Conservation (phyloP, 169 alveolate species). For the Eimeria acervulina region DNA sequence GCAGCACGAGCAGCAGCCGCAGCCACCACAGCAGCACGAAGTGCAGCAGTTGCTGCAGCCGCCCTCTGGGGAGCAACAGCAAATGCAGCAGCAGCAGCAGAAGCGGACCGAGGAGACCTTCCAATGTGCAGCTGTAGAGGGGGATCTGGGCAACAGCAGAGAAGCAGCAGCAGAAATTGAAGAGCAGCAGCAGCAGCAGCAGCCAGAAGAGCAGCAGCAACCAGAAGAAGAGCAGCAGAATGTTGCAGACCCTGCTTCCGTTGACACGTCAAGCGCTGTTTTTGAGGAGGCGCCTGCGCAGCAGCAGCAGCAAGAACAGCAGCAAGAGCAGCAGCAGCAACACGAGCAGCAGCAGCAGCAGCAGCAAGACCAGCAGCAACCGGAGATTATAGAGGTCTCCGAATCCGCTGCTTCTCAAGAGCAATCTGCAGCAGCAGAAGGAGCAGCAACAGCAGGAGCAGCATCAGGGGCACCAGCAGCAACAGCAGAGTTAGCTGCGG, state of each 20-base stretch:
- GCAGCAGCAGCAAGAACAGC: too few relatives aligned
- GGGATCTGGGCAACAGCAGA: background rate
- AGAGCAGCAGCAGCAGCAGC: constrained; percentile 9
- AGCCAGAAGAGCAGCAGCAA: background rate
- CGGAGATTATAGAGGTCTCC: background rate
- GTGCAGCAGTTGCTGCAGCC: background rate
- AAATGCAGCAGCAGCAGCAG: background rate
- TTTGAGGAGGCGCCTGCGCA: too few relatives aligned
- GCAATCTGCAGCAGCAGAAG: background rate
- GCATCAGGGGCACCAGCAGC: background rate
- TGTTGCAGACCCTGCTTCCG: background rate
- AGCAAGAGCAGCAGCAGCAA: too few relatives aligned
- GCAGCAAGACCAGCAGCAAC: constrained; percentile 27
- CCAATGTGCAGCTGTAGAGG: background rate
- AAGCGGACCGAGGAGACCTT: too few relatives aligned
- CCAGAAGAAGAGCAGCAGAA: background rate
- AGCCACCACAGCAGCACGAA: background rate
- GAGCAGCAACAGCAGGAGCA: background rate
- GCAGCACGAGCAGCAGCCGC: background rate
- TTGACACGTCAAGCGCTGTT: too few relatives aligned
- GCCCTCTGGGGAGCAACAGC: background rate
- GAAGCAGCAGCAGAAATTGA: background rate
- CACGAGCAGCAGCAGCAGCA: background rate
- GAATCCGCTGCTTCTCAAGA: background rate
- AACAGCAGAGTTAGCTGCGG: too few relatives aligned